Percentiles rank a stretch among this genome's conserved stretches.
Evolutionary conservation across 2,329 filamentous ascomycete genomes (phyloP).

Genomic region (Epichloe hybrida): DNA sequence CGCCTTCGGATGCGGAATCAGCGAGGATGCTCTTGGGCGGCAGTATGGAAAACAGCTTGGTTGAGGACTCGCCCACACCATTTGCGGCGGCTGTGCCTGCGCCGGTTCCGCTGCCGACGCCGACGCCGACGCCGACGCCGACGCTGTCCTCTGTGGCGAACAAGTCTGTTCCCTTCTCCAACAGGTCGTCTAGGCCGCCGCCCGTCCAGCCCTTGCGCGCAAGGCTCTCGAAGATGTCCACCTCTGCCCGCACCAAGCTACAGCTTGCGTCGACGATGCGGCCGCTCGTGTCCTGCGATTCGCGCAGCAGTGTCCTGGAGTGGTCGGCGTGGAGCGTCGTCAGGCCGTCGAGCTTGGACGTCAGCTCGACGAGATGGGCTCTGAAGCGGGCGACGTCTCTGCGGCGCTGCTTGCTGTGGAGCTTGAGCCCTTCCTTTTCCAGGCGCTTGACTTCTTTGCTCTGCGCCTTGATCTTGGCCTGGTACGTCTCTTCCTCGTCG

Average conservation of each 20-base stretch:
- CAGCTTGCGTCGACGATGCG: slow-evolving; percentile 52
- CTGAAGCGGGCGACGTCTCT: slow-evolving; percentile 49
- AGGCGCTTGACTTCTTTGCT: slow-evolving; percentile 47
- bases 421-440: slow-evolving; percentile 50
- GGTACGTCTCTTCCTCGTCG: slow-evolving; percentile 50
- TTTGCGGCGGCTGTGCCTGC: neutral
- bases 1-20: slow-evolving; percentile 29
- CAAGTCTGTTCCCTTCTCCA: slow-evolving; percentile 50
- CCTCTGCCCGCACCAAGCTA: slow-evolving; percentile 51
- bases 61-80: slow-evolving; percentile 18
- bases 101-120: slow-evolving; percentile 8
- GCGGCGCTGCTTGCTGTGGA: slow-evolving; percentile 45
- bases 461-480: slow-evolving; percentile 38
- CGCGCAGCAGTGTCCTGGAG: slow-evolving; percentile 43
- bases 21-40: slow-evolving; percentile 51
- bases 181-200: slow-evolving; percentile 50
- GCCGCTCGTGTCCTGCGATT: slow-evolving; percentile 50
- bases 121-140: slow-evolving; percentile 6
- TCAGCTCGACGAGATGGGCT: slow-evolving; percentile 50
- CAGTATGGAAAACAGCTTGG: slow-evolving; percentile 50
- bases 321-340: slow-evolving; percentile 48
- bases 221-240: slow-evolving; percentile 55
- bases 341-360: slow-evolving; percentile 46
- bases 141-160: slow-evolving; percentile 33
- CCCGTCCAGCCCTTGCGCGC: slow-evolving; percentile 56